Conservation (phyloP, 2,329 filamentous ascomycete genomes). For the Penicillium decumbens region DNA sequence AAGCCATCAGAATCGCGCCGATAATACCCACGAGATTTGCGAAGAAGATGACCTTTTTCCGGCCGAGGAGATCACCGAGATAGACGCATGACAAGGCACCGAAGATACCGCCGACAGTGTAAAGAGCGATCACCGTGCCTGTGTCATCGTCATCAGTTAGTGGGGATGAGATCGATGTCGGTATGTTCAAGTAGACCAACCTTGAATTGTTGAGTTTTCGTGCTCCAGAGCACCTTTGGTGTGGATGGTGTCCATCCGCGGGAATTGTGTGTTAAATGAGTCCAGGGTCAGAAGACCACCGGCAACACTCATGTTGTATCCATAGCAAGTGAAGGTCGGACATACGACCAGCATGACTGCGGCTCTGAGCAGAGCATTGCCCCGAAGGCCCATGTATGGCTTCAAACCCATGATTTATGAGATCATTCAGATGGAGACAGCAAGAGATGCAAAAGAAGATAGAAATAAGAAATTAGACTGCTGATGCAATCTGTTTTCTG, state of each 20-base stretch:
- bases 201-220: slow-evolving; percentile 44
- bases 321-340: slow-evolving; percentile 46
- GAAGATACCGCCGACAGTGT: slow-evolving; percentile 46
- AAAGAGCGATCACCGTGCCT: slow-evolving; percentile 44
- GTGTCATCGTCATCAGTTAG: not conserved
- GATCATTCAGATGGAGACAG: not conserved
- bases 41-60: slow-evolving; percentile 44
- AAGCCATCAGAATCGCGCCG: slow-evolving; percentile 44
- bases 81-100: slow-evolving; percentile 46
- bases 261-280: slow-evolving; percentile 38
- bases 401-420: slow-evolving; percentile 17
- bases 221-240: slow-evolving; percentile 41
- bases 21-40: slow-evolving; percentile 41
- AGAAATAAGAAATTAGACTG: not conserved
- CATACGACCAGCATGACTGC: slow-evolving; percentile 22
- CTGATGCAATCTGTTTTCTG: not conserved
- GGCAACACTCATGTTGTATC: slow-evolving; percentile 52
- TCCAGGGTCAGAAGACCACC: slow-evolving; percentile 43
- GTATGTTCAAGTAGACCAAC: slow-evolving; percentile 3
- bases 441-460: not conserved
- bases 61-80: slow-evolving; percentile 45
- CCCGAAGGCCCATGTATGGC: slow-evolving; percentile 21
- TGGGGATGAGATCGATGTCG: not conserved
- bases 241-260: slow-evolving; percentile 48
- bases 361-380: slow-evolving; percentile 20